phyloP scores from a whole-genome alignment of 306 rosid species.

The Trifolium repens region DNA sequence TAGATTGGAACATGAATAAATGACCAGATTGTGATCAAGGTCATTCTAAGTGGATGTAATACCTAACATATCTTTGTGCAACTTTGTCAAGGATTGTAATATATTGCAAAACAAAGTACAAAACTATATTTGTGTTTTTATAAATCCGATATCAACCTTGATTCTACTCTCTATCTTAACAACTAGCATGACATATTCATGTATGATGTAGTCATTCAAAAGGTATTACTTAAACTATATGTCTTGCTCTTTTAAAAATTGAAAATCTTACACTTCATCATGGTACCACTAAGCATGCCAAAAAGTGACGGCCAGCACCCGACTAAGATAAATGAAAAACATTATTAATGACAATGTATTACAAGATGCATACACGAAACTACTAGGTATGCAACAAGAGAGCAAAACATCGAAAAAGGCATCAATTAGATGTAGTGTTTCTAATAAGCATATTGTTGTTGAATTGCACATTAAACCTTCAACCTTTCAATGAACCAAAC shows the following conservation, averaged over 20 bases:
- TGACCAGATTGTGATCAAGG: background rate
- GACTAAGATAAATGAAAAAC: background rate
- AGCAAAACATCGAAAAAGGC: background rate
- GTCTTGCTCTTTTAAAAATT: background rate
- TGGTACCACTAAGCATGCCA: background rate
- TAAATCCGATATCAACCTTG: background rate
- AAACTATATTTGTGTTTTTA: background rate
- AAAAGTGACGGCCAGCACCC: background rate
- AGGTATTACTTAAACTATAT: background rate
- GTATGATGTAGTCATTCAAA: background rate
- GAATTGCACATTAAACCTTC: slow-evolving; percentile 21
- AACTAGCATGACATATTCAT: background rate
- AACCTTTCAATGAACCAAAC: slow-evolving; percentile 21
- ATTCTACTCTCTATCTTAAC: background rate
- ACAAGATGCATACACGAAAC: slow-evolving; percentile 17
- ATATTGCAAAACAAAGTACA: background rate
- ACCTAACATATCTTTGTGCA: background rate
- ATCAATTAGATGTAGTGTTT: slow-evolving; percentile 8
- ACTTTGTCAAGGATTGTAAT: background rate
- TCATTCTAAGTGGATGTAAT: background rate
- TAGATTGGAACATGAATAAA: background rate
- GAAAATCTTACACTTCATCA: background rate
- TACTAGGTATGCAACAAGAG: no score
- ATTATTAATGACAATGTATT: slow-evolving; percentile 10
- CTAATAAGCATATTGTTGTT: slow-evolving; percentile 13